Base-by-base conservation (phyloP, 441 rosid species). In the Macaranga tanarius region DNA sequence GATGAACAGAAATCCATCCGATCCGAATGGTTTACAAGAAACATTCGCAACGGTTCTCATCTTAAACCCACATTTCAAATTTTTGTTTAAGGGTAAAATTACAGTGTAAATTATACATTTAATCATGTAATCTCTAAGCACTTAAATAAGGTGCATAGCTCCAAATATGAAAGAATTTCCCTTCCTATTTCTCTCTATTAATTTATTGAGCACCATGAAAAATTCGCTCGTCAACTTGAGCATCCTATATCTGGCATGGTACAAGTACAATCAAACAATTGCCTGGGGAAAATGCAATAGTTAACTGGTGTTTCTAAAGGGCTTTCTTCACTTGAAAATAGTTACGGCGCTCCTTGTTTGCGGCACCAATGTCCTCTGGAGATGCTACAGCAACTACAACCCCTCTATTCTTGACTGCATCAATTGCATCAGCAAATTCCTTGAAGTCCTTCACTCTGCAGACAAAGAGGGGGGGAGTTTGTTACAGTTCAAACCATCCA, bases 381-480 rank as follows among this genome's bases (percentile, higher is more conserved):
- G 93, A 95, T 38, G 97, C 95, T 73, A 95, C 96, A 0, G 87
- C 96, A 0, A 92, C 99, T 23, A 77, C 77, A 20, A 95, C 88
- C 25, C 97, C 97, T 66, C 83, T 85, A 68, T 86, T 84, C 70
- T 77, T 89, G 34, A 90, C 82, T 0, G 89, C 81, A 16, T 91
- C 97, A 19, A 95, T 77, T 51, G 76, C 91, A 64, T 85, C 92
- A 0, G 88, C 92, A 22, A 95, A 95, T 68, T 88, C 89, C 85
- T 81, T 92, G 83, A 95, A 95, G 87, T 95, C 96, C 81, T 88
- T 88, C 83, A 83, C 72, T 71, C 97, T 95, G 92, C 31, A 54
- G 34, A 11, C 31, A 54, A 34, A 59, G 47, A 65, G 28, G 38
- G 22, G 5, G 8, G 7, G 34, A 74, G 31, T 40, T 57, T 42